These are phyloP conservation scores for Cymbopogon citratus DNA, from an alignment of 176 grass and related monocot genomes.

Conservation along the genomic window DNA sequence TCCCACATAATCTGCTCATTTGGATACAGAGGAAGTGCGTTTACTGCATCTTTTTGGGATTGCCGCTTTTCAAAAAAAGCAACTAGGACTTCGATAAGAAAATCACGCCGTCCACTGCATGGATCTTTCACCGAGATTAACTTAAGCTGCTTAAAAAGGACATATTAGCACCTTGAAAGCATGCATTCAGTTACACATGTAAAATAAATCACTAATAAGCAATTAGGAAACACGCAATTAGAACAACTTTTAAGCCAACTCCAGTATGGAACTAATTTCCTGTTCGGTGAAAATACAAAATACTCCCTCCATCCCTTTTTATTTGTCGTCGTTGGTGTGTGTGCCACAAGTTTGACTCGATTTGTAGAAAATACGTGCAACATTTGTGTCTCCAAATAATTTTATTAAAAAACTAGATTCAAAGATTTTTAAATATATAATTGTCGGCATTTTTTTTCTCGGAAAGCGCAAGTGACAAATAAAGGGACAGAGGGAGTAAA, in stretches of 20 bases:
- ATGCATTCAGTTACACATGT: background rate
- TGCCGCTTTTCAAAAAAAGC: conserved; percentile 93
- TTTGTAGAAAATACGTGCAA: no score
- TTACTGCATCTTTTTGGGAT: conserved; percentile 98
- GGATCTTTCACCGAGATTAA: conserved; percentile 82
- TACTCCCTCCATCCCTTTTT: no score
- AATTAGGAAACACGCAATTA: conserved; percentile 23
- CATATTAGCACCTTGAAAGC: conserved; percentile 36
- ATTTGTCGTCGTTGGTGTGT: no score
- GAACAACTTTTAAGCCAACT: background rate
- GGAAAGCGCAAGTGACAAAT: no score
- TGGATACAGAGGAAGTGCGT: conserved; percentile 92
- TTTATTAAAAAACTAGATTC: no score
- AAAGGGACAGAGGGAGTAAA: no score
- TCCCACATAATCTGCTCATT: conserved; percentile 99
- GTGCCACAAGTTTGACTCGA: no score
- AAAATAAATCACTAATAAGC: conserved; percentile 22
- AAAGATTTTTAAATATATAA: no score
- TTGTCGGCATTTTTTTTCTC: no score
- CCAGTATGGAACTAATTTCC: background rate
- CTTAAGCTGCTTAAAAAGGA: conserved; percentile 72
- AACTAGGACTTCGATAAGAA: conserved; percentile 86
- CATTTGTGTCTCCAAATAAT: no score
- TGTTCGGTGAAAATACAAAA: conserved; percentile 16
- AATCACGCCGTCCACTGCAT: conserved; percentile 74